Evolutionary conservation across 129 eudicot genomes (phyloP).

Genomic region (Gnaphalium uliginosum): DNA sequence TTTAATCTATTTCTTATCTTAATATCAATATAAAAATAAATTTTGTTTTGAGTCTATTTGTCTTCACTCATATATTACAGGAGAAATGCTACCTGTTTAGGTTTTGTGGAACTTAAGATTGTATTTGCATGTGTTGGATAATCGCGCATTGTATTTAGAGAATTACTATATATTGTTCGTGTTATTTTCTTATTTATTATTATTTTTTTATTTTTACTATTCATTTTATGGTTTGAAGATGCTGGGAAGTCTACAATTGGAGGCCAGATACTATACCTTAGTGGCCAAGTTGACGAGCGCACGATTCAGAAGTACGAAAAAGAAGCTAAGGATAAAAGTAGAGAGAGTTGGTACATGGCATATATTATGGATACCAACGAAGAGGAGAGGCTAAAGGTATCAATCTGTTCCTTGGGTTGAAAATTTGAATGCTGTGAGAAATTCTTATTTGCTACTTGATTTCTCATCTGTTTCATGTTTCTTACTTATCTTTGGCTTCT

Average conservation of each 20-base stretch:
- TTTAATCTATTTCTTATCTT: not conserved
- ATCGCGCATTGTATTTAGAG: not conserved
- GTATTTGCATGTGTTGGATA: not conserved
- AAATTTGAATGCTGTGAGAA: not conserved
- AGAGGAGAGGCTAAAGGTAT: conserved; percentile 92
- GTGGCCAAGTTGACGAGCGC: conserved; percentile 97
- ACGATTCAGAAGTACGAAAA: conserved; percentile 94
- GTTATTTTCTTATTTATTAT: not conserved
- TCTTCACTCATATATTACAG: not conserved
- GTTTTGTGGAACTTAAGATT: not conserved
- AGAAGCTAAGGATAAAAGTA: conserved; percentile 91
- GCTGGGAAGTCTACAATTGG: conserved; percentile 97
- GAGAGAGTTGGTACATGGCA: conserved; percentile 99
- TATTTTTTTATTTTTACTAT: too few species aligned
- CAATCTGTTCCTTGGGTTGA: not conserved
- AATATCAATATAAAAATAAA: not conserved
- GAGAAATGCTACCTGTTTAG: not conserved
- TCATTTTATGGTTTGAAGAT: conserved; percentile 58
- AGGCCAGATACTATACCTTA: conserved; percentile 88
- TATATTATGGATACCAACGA: conserved; percentile 97
- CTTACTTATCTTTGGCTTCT: not conserved
- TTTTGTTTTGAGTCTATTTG: not conserved
- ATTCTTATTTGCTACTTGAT: not conserved
- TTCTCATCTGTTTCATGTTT: not conserved
- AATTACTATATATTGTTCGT: not conserved